Base-by-base conservation (phyloP, 306 rosid genomes). In the Vigna hirtella region DNA sequence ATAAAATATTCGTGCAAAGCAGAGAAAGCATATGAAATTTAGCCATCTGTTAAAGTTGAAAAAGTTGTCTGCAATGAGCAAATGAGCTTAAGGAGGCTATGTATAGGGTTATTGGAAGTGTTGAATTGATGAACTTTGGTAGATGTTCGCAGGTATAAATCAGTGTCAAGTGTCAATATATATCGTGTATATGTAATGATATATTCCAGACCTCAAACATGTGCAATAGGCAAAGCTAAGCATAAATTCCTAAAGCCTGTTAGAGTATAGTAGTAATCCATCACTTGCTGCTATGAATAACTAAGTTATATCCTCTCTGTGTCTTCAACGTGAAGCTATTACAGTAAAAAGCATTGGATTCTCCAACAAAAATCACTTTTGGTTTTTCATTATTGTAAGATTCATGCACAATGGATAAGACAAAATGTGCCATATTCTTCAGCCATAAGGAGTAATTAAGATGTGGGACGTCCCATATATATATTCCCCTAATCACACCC, bases 301-400 rank as follows among this genome's bases (percentile, higher is more conserved):
- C 72, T 1, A 50, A 73, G 72, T 52, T 76, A 86, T 80, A 42
- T 43, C 55, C 72, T 4, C 82, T 36, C 40, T 79, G 75, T 78
- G 52, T 64, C 95, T 90, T 90, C 82, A 85, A 85, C 73, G 74
- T 81, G 87, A 90, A 90, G 96, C 85, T 63, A 81, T 73, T 59
- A 59, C 89, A 85, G 82, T 81, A 63, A 82, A 77, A 76, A 80
- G 91, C 91, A 90, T 90, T 85, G 80, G 96, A 90, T 90, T 88
- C 96, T 82, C 88, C 89, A 85, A 90, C 86, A 85, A 76, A 72
- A 84, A 83, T 22, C 63, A 49, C 84, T 70, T 81, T 77, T 63
- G 63, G 72, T 72, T 83, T 42, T 80, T 77, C 9, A 53, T 62
- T 82, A 75, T 85, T 66, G 82, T 65, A 56, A 80, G 88, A 84